phyloP scores from a whole-genome alignment of 176 grass and related monocot genomes.

The Hyparrhenia diplandra region DNA sequence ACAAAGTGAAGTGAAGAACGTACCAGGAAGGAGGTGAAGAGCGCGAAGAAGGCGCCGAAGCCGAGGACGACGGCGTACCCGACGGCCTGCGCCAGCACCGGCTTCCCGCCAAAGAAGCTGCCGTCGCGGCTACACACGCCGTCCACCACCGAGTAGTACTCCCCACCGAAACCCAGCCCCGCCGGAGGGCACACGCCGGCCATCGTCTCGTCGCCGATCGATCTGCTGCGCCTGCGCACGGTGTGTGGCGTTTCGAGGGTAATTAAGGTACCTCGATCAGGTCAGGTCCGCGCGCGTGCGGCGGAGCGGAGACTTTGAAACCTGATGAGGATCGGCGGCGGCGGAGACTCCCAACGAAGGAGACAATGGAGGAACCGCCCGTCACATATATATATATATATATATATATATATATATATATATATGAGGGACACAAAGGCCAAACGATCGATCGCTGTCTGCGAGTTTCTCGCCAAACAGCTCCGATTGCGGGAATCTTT shows the following conservation, averaged over 20 bases:
- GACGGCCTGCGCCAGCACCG: constrained; percentile 18
- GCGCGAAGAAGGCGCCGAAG: constrained; percentile 57
- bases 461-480: neutral
- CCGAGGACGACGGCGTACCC: constrained; percentile 73
- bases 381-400: neutral
- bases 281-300: too few relatives aligned
- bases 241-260: too few relatives aligned
- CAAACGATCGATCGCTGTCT: neutral
- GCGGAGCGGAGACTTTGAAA: too few relatives aligned
- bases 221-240: too few relatives aligned
- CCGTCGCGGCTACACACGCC: constrained; percentile 47
- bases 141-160: constrained; percentile 64
- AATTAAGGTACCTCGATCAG: neutral
- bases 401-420: neutral
- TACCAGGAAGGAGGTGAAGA: constrained; percentile 28
- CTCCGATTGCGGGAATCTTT: neutral
- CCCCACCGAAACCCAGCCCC: constrained; percentile 44
- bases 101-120: constrained; percentile 26
- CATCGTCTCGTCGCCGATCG: too few relatives aligned
- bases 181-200: constrained; percentile 47
- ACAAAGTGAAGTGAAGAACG: too few relatives aligned
- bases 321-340: neutral
- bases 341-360: neutral
- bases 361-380: neutral
- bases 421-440: neutral